These are phyloP conservation scores for Arxiozyma heterogenica DNA, from an alignment of 1,139 yeast genomes.

Conservation along the genomic window DNA sequence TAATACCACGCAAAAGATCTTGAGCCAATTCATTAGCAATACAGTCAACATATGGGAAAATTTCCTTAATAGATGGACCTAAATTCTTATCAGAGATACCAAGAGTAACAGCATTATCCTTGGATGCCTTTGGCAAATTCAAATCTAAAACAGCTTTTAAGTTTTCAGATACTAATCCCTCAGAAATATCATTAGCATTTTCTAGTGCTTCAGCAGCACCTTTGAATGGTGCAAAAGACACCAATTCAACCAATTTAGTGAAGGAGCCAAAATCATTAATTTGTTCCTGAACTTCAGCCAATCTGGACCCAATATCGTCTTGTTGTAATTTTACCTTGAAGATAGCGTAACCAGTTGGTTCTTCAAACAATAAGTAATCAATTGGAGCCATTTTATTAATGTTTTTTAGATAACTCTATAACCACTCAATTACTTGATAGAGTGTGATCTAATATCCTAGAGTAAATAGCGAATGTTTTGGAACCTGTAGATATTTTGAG, in stretches of 20 bases:
- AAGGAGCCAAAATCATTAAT: slow-evolving; percentile 79
- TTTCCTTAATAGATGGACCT: slow-evolving; percentile 94
- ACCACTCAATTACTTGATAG: too few species aligned
- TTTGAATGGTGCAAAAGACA: slow-evolving; percentile 95
- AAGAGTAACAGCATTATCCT: slow-evolving; percentile 58
- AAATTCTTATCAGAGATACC: slow-evolving; percentile 93
- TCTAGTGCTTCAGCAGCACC: slow-evolving; percentile 99
- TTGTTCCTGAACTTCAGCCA: slow-evolving; percentile 91
- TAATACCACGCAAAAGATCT: slow-evolving; percentile 89
- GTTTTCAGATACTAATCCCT: slow-evolving; percentile 90
- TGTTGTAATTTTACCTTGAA: slow-evolving; percentile 91
- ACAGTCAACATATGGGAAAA: slow-evolving; percentile 82
- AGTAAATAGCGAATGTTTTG: background rate
- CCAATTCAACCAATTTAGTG: slow-evolving; percentile 87
- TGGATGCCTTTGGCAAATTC: slow-evolving; percentile 79
- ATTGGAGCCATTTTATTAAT: slow-evolving; percentile 42
- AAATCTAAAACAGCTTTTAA: slow-evolving; percentile 81
- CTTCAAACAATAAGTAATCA: slow-evolving; percentile 93
- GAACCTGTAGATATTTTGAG: background rate
- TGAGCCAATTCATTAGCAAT: slow-evolving; percentile 86
- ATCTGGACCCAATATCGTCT: slow-evolving; percentile 85
- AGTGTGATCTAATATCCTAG: background rate
- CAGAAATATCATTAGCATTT: slow-evolving; percentile 95
- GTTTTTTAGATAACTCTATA: background rate
- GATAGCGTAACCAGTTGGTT: slow-evolving; percentile 96